Evolutionary conservation across 2,329 filamentous ascomycete genomes (phyloP).

Genomic region (Claviceps sorghi): DNA sequence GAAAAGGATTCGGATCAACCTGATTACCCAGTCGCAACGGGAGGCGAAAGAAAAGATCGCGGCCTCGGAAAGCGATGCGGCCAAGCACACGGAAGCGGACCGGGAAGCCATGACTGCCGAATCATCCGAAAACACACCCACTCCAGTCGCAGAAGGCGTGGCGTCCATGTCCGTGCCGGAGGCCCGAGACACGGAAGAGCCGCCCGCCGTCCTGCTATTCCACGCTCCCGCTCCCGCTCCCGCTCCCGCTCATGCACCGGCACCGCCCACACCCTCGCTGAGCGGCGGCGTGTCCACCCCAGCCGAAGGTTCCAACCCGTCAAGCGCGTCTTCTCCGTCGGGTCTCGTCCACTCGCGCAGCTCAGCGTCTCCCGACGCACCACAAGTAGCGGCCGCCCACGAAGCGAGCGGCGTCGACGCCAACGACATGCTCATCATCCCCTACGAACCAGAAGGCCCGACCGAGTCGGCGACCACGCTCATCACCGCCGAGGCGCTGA

Average conservation of each 20-base stretch:
- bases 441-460: constrained; percentile 39
- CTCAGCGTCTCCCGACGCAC: constrained; percentile 19
- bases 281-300: constrained; percentile 13
- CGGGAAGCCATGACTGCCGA: not conserved
- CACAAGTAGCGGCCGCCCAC: constrained; percentile 14
- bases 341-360: constrained; percentile 12
- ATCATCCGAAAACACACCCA: not conserved
- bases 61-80: not conserved
- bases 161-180: not conserved
- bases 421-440: constrained; percentile 34
- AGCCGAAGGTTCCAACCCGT: constrained; percentile 11
- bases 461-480: constrained; percentile 25
- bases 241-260: constrained; percentile 1
- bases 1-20: constrained; percentile 49
- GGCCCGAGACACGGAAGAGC: not conserved
- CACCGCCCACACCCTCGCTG: constrained; percentile 13
- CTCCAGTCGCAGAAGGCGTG: not conserved
- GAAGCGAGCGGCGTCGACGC: constrained; percentile 12
- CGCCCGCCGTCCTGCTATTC: not conserved
- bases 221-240: not conserved
- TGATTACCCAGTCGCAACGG: constrained; percentile 43
- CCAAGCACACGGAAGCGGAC: not conserved
- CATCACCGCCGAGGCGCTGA: constrained; percentile 24
- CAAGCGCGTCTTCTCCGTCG: constrained; percentile 9
- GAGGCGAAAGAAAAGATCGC: constrained; percentile 31